phyloP scores from a whole-genome alignment of 441 rosid species.

The Syzygium malaccense region DNA sequence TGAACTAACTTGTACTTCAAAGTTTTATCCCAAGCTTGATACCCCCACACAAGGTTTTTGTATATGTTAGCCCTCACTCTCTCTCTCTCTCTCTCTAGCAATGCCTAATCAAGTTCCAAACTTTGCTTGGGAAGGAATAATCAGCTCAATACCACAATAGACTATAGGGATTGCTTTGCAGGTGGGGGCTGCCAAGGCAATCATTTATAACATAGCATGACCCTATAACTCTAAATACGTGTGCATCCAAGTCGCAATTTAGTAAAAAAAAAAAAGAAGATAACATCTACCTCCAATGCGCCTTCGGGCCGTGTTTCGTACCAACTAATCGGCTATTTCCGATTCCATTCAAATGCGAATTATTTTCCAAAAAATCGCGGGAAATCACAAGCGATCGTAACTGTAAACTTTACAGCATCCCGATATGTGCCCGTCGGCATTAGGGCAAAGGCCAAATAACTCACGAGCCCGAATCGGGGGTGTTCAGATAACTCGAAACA shows the following conservation, averaged over 20 bases:
- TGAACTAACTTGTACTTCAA: not conserved
- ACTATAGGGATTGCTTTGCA: not conserved
- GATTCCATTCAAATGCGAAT: not conserved
- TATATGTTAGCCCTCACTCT: not conserved
- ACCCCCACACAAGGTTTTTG: not conserved
- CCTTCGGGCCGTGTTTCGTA: fast-evolving
- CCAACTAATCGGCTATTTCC: fast-evolving
- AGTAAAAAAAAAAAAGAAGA: not conserved
- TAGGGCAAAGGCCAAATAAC: fast-evolving
- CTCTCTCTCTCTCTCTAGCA: too few relatives aligned
- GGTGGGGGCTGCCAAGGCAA: not conserved
- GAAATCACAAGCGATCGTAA: not conserved
- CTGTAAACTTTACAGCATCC: not conserved
- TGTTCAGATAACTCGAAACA: too few relatives aligned
- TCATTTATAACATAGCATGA: not conserved
- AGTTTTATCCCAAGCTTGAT: not conserved
- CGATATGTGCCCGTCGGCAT: fast-evolving
- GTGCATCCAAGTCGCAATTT: not conserved
- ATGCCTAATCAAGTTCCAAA: not conserved
- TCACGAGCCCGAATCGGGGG: fast-evolving
- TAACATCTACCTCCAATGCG: fast-evolving
- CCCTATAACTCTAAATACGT: fast-evolving
- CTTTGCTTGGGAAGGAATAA: not conserved
- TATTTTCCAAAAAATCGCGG: fast-evolving
- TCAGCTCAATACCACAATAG: not conserved